Conservation (phyloP, 208 protist genomes). For the Acanthamoeba royreba region DNA sequence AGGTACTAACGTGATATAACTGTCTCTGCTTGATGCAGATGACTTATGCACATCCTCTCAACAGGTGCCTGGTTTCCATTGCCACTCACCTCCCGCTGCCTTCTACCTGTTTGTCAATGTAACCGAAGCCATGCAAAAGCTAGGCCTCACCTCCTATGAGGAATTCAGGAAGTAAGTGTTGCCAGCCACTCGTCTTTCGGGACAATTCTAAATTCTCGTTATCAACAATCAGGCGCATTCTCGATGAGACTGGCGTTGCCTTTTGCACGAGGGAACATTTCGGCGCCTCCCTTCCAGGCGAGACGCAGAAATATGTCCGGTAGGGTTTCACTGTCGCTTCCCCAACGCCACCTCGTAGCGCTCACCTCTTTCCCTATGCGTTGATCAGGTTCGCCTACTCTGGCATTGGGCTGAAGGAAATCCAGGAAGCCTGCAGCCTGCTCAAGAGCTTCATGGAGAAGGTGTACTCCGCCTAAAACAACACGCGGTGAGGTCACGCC, state of each 20-base stretch:
- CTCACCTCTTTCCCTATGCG: too few species aligned
- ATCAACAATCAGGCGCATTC: not conserved
- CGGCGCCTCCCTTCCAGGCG: not conserved
- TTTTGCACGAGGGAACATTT: conserved; percentile 58
- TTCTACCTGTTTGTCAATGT: conserved; percentile 61
- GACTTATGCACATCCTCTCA: not conserved
- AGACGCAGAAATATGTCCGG: conserved; percentile 47
- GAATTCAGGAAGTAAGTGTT: conserved; percentile 22
- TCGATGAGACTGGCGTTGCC: conserved; percentile 45
- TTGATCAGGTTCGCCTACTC: conserved; percentile 52
- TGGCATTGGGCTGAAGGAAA: conserved; percentile 23
- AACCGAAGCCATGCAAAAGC: conserved; percentile 46
- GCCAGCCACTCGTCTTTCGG: too few species aligned
- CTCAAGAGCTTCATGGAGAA: conserved; percentile 46
- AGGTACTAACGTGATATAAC: not conserved
- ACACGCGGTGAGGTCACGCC: too few species aligned
- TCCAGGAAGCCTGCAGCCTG: not conserved
- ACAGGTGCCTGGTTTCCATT: conserved; percentile 40
- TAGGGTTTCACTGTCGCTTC: not conserved
- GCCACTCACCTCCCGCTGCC: not conserved
- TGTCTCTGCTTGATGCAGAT: too few species aligned
- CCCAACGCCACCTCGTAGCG: not conserved
- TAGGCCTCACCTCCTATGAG: not conserved
- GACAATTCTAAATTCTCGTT: not conserved
- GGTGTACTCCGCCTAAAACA: too few species aligned